Percentiles rank a stretch among this genome's conserved stretches.
phyloP scores from a whole-genome alignment of 305 asterid genomes.

The Fraxinus latifolia region DNA sequence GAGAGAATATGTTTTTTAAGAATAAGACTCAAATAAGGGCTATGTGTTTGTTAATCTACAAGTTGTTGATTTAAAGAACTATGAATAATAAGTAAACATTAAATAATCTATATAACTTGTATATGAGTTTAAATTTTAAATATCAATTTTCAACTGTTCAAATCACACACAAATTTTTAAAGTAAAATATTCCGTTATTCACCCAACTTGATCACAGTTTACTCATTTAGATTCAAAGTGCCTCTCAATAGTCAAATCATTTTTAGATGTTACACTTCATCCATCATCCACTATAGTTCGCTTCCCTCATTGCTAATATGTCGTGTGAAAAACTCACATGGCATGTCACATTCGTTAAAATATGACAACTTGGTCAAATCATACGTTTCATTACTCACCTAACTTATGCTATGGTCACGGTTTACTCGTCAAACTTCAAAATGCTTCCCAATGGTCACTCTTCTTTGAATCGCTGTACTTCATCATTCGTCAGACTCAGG shows the following conservation, averaged over 20 bases:
- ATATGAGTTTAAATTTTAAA: too few species aligned
- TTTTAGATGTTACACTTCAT: neutral
- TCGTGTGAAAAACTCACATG: neutral
- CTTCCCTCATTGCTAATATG: neutral
- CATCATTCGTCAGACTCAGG: neutral
- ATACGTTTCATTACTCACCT: neutral
- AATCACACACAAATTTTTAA: too few species aligned
- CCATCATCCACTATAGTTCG: neutral
- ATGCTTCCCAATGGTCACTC: neutral
- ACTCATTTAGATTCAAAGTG: too few species aligned
- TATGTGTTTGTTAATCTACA: too few species aligned
- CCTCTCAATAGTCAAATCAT: neutral
- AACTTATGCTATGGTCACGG: neutral
- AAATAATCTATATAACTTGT: too few species aligned
- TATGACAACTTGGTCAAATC: neutral
- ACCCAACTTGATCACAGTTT: neutral
- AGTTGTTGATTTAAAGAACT: too few species aligned
- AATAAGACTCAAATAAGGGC: neutral
- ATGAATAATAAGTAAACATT: too few species aligned
- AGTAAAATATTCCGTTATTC: neutral
- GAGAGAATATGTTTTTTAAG: too few species aligned
- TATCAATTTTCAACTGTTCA: too few species aligned
- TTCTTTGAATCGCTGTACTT: too few species aligned
- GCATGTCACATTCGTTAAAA: neutral
- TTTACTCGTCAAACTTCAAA: neutral